These are phyloP conservation scores for Colletotrichum limetticola DNA, from an alignment of 2,329 filamentous ascomycete genomes.

Conservation along the genomic window DNA sequence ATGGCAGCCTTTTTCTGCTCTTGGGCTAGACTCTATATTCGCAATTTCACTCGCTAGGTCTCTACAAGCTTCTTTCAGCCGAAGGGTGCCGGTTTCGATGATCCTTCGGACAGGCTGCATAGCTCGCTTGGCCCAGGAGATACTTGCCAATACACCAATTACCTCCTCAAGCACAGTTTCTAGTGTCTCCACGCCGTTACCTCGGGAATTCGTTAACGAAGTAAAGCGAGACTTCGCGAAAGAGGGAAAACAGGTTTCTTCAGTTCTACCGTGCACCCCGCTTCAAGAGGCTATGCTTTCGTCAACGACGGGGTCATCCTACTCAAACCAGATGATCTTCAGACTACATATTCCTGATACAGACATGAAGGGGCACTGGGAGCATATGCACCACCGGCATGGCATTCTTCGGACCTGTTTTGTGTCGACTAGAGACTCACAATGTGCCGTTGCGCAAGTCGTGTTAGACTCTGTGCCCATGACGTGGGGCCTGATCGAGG, in stretches of 20 bases:
- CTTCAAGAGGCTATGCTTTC: conserved; percentile 90
- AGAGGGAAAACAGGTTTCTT: conserved; percentile 53
- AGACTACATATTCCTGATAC: conserved; percentile 62
- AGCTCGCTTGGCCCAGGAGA: conserved; percentile 62
- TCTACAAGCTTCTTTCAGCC: conserved; percentile 57
- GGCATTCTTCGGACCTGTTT: conserved; percentile 85
- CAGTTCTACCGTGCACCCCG: conserved; percentile 83
- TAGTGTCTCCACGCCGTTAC: background rate
- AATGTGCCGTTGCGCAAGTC: conserved; percentile 77
- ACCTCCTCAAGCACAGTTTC: background rate
- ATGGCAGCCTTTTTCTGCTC: conserved; percentile 78
- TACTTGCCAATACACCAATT: background rate
- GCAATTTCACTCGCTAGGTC: conserved; percentile 76
- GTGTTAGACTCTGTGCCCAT: conserved; percentile 63
- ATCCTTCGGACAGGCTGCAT: conserved; percentile 77
- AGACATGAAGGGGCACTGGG: conserved; percentile 70
- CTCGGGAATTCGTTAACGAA: background rate
- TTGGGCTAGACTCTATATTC: conserved; percentile 86
- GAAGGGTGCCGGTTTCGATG: conserved; percentile 71
- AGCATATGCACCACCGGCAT: conserved; percentile 71
- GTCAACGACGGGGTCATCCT: conserved; percentile 63
- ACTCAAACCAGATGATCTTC: conserved; percentile 79
- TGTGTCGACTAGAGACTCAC: conserved; percentile 67
- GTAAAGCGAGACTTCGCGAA: conserved; percentile 40
- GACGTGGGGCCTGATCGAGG: conserved; percentile 52